Percentiles rank a stretch among this genome's conserved stretches.
phyloP scores from a whole-genome alignment of 768 basidiomycete species.

The Suillus bovinus region DNA sequence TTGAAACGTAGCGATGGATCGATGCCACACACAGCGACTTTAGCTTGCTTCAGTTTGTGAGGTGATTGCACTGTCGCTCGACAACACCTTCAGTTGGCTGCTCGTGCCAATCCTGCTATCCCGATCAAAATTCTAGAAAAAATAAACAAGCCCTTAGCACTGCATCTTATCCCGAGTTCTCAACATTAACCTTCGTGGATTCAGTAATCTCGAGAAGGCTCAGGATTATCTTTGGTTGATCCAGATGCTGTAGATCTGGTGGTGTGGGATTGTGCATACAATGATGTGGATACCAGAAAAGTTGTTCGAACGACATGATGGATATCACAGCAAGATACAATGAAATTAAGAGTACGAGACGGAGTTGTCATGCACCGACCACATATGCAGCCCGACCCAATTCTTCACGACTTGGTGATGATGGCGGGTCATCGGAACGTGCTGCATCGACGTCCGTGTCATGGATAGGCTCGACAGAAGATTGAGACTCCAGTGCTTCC shows the following conservation, averaged over 20 bases:
- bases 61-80: slow-evolving; percentile 39
- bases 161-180: background rate
- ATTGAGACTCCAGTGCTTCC: slow-evolving; percentile 40
- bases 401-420: slow-evolving; percentile 16
- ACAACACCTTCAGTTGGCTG: slow-evolving; percentile 41
- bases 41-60: slow-evolving; percentile 42
- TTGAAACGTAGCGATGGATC: slow-evolving; percentile 12
- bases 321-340: background rate
- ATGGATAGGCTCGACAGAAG: background rate
- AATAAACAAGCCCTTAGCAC: slow-evolving; percentile 29
- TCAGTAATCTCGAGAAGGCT: slow-evolving; percentile 44
- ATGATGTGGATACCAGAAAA: slow-evolving; percentile 35
- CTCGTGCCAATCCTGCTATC: slow-evolving; percentile 34
- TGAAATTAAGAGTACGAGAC: background rate
- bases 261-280: slow-evolving; percentile 46
- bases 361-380: slow-evolving; percentile 18
- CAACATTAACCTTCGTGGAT: slow-evolving; percentile 28
- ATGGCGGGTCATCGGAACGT: slow-evolving; percentile 10
- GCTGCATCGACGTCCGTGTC: background rate
- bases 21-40: slow-evolving; percentile 38
- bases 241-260: slow-evolving; percentile 44
- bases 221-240: slow-evolving; percentile 48
- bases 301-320: slow-evolving; percentile 34
- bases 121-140: slow-evolving; percentile 41
- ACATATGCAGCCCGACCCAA: slow-evolving; percentile 23